Evolutionary conservation across 1,139 yeast genomes (phyloP).

Genomic region (Nakaseomyces delphensis): DNA sequence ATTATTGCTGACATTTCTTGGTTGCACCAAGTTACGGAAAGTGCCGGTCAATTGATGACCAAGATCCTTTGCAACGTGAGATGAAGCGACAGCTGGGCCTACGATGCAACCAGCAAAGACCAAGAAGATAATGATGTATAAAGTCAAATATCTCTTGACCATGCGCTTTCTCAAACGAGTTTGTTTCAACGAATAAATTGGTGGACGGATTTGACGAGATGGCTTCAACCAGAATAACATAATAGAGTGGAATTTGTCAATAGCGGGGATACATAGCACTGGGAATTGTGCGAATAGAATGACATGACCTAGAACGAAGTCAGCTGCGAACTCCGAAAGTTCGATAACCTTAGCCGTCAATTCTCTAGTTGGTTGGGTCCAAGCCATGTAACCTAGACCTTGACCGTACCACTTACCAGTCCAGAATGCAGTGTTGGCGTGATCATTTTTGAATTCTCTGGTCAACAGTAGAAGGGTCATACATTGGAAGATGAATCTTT

Average conservation of each 20-base stretch:
- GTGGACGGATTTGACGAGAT: slow-evolving; percentile 96
- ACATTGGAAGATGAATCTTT: slow-evolving; percentile 80
- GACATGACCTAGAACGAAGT: slow-evolving; percentile 84
- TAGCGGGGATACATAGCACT: slow-evolving; percentile 68
- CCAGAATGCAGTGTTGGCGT: slow-evolving; percentile 98
- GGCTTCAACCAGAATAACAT: slow-evolving; percentile 99
- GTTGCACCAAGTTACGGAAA: slow-evolving; percentile 75
- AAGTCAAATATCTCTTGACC: slow-evolving; percentile 87
- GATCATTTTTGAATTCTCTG: slow-evolving; percentile 96
- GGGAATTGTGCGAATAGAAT: slow-evolving; percentile 87
- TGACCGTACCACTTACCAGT: slow-evolving; percentile 98
- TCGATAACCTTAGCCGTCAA: slow-evolving; percentile 90
- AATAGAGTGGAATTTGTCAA: slow-evolving; percentile 97
- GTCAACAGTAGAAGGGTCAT: slow-evolving; percentile 74
- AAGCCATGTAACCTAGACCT: slow-evolving; percentile 91
- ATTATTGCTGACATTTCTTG: slow-evolving; percentile 69
- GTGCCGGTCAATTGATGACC: slow-evolving; percentile 40
- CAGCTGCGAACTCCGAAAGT: slow-evolving; percentile 94
- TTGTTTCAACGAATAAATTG: slow-evolving; percentile 94
- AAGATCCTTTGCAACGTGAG: slow-evolving; percentile 32
- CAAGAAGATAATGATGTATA: slow-evolving; percentile 64
- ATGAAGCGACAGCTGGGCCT: slow-evolving; percentile 83
- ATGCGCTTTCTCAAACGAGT: slow-evolving; percentile 96
- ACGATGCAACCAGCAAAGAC: slow-evolving; percentile 70
- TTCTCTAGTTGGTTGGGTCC: slow-evolving; percentile 96